Evolutionary conservation across 179 eudicot genomes (phyloP).

Genomic region (Beta macrorhiza): DNA sequence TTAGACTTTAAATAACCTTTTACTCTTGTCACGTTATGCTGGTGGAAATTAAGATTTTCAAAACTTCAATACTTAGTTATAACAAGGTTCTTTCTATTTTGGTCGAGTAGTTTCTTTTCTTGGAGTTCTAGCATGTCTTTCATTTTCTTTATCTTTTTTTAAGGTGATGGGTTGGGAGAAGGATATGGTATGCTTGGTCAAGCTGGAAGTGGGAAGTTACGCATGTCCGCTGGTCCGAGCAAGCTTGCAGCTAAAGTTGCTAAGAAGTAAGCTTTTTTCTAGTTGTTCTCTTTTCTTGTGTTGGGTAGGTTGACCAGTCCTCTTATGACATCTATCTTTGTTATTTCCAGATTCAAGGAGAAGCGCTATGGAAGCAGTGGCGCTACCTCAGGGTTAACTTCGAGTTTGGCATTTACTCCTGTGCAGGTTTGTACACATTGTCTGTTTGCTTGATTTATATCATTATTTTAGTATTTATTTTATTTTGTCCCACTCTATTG

Average conservation of each 20-base stretch:
- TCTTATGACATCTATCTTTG: constrained; percentile 6
- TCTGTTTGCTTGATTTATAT: neutral
- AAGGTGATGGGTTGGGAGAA: constrained; percentile 97
- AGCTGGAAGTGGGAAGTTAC: constrained; percentile 91
- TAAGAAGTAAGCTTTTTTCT: constrained; percentile 59
- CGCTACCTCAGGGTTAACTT: constrained; percentile 86
- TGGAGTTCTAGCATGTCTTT: neutral
- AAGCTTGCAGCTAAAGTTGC: constrained; percentile 87
- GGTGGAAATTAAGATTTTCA: constrained; percentile 2
- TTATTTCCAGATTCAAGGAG: constrained; percentile 70
- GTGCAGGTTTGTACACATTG: constrained; percentile 63
- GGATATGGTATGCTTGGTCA: constrained; percentile 99
- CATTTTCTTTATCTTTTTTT: constrained; percentile 5
- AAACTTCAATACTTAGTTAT: neutral
- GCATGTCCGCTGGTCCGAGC: constrained; percentile 82
- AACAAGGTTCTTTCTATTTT: neutral
- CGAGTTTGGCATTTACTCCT: constrained; percentile 97
- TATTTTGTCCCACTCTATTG: neutral
- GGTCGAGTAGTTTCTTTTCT: neutral
- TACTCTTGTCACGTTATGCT: constrained; percentile 12
- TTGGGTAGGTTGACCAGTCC: neutral
- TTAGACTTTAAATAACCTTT: neutral
- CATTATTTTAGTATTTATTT: neutral
- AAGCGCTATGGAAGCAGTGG: constrained; percentile 76
- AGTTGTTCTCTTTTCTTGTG: neutral